Evolutionary conservation across 2,329 filamentous ascomycete species (phyloP), one percentile per base, ranked within the genome.

Genomic region (Neurospora sp.): DNA sequence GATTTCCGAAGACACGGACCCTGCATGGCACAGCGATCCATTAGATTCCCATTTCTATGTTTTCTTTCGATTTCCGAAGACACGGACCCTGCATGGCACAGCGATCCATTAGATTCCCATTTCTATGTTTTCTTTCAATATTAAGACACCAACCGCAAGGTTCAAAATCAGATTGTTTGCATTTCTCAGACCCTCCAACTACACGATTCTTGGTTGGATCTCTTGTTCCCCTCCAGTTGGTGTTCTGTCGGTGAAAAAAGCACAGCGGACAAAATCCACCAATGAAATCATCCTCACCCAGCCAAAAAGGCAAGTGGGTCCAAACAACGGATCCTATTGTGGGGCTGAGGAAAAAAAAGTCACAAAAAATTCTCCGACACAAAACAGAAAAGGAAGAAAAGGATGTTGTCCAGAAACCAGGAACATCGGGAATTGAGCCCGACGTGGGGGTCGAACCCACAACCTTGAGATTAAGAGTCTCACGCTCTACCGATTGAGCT

Each of bases 401-500:
- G 1, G 46, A 58, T 4, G 6, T 15, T 28, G 23, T 58, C 8
- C n/a, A 23, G 3, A 46, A 2, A 28, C 28, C 4, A 46, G 42
- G 7, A 58, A 58, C 46, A 58, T 58, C 46, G 46, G 46, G 46
- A 58, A 58, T 58, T 33, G 46, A 58, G 46, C 46, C 46, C 43
- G 43, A 52, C 43, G 43, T 52, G 43, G 43, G 43, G 43, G 43
- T 52, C 43, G 43, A 52, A 52, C 43, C 43, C 43, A 52, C 43
- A 52, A 52, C 43, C 43, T 52, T 52, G 43, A 52, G 43, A 52
- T 85, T 86, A 86, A 86, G 87, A 89, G 88, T 89, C 87, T 88
- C 84, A 89, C 87, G 87, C 87, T 90, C 87, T 90, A 89, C 85
- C 85, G 85, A 88, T 87, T 88, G 86, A 88, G 86, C 85, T 88